These are phyloP conservation scores for Rhododendron simsii DNA, from an alignment of 148 eudicot species.

Conservation along the genomic window DNA sequence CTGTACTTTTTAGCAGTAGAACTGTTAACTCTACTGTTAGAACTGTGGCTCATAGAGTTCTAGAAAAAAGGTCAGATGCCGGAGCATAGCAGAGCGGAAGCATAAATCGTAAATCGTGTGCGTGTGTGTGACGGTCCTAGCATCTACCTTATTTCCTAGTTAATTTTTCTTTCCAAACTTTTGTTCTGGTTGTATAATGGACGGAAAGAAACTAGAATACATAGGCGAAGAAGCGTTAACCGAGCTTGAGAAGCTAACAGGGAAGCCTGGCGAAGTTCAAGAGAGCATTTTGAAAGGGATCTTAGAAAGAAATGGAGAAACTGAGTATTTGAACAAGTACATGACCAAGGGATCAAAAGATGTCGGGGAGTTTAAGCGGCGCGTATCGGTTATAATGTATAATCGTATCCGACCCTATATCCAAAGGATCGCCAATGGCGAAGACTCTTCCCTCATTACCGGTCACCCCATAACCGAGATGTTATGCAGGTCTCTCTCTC, in stretches of 20 bases:
- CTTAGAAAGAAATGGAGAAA: slow-evolving; percentile 39
- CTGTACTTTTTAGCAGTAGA: neutral
- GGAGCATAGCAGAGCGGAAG: no score
- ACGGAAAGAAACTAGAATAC: slow-evolving; percentile 68
- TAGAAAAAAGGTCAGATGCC: no score
- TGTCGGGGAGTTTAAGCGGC: slow-evolving; percentile 36
- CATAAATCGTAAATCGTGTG: no score
- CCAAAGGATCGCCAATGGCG: slow-evolving; percentile 66
- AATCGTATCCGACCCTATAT: slow-evolving; percentile 56
- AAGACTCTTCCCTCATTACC: slow-evolving; percentile 54
- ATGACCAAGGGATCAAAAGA: slow-evolving; percentile 34
- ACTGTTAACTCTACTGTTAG: neutral
- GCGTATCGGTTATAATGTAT: slow-evolving; percentile 56
- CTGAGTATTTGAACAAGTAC: slow-evolving; percentile 56
- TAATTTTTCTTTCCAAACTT: neutral
- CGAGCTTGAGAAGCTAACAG: slow-evolving; percentile 57
- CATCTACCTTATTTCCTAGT: neutral
- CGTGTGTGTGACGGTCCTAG: no score
- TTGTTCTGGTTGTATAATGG: slow-evolving; percentile 30
- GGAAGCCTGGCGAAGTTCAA: slow-evolving; percentile 55
- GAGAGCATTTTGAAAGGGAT: slow-evolving; percentile 46
- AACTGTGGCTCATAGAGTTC: no score
- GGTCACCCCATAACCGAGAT: slow-evolving; percentile 62
- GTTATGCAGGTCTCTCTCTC: slow-evolving; percentile 56
- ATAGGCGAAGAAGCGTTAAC: slow-evolving; percentile 61